Evolutionary conservation across 345 rosid genomes (phyloP), one percentile per base, ranked within the genome.

Genomic region (Syzygium jambos): DNA sequence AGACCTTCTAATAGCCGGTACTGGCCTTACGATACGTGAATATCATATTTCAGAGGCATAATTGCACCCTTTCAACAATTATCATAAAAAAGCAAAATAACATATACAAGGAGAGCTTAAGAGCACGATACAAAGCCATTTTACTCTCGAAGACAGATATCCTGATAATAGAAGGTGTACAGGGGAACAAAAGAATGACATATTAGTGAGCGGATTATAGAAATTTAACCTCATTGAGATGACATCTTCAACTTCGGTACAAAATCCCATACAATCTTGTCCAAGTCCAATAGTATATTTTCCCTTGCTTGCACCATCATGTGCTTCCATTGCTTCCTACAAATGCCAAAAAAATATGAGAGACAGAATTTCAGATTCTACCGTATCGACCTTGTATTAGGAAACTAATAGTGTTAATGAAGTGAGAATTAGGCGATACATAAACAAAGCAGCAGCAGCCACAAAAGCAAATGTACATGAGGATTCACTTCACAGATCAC

Each of bases 231-330:
- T 96, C 99, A 98, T 96, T 11, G 99, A 98, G 90, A 98, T 95
- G 73, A 98, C 99, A 95, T 98, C 99, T 94, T 98, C 99, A 85
- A 98, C 96, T 91, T 98, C 99, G 6, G 98, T 92, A 89, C 99
- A 98, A 90, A 98, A 98, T 57, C 94, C 99, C 98, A 98, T 89
- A 90, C 98, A 95, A 88, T 98, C 99, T 90, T 98, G 99, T 88
- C 99, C 99, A 89, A 98, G 99, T 65, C 99, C 99, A 85, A 98
- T 96, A 5, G 99, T 98, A 91, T 98, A 98, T 88, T 98, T 98
- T 53, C 99, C 99, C 91, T 95, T 98, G 92, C 99, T 95, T 56
- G 94, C 98, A 43, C 98, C 99, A 91, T 98, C 99, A 93, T 96
- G 98, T 88, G 86, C 95, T 94, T 98, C 99, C 90, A 98, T 86